Evolutionary conservation across 176 grass and related monocot genomes (phyloP).

Genomic region (Juncus inflexus): DNA sequence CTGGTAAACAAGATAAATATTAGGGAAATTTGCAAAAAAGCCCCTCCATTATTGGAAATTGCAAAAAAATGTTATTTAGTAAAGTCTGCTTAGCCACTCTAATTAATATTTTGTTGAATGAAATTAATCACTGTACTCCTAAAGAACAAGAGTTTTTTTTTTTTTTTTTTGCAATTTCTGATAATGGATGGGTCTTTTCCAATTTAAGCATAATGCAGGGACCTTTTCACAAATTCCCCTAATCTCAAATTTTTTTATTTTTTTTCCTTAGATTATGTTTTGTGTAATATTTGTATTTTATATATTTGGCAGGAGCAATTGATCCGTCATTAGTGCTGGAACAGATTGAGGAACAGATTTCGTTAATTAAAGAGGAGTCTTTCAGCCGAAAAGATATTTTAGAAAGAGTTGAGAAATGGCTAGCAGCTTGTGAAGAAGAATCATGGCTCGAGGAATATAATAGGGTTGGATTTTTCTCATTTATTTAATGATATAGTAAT

Average conservation of each 20-base stretch:
- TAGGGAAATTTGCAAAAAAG: no score
- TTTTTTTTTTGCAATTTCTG: no score
- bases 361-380: conserved; percentile 76
- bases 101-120: no score
- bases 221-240: no score
- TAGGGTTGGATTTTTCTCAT: conserved; percentile 46
- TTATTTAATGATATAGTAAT: not conserved
- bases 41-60: no score
- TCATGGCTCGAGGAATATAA: conserved; percentile 91
- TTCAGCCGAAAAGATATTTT: conserved; percentile 93
- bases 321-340: conserved; percentile 68
- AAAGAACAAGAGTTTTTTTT: not conserved
- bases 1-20: no score
- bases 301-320: conserved; percentile 49
- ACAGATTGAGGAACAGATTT: conserved; percentile 74
- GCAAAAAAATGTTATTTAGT: no score
- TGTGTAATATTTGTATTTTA: conserved; percentile 16
- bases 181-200: no score
- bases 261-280: not conserved
- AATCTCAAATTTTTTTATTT: not conserved
- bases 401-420: conserved; percentile 86
- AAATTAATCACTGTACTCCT: no score
- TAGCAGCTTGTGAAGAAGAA: conserved; percentile 83
- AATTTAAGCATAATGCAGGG: no score
- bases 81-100: no score